phyloP scores from a whole-genome alignment of 371 early-diverging fungal genomes.

The Mortierella sp. region DNA sequence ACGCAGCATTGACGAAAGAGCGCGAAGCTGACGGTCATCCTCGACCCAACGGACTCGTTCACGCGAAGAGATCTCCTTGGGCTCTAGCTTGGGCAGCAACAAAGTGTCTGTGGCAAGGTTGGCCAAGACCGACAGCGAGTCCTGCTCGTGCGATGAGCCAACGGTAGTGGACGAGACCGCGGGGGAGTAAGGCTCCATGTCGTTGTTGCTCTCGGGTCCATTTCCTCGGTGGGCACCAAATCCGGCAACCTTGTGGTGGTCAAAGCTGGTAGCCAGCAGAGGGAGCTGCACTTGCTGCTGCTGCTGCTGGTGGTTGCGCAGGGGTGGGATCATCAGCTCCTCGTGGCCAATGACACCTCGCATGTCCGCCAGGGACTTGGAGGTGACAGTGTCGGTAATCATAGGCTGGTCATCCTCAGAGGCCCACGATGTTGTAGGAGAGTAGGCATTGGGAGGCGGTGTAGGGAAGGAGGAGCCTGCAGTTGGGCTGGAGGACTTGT shows the following conservation, averaged over 20 bases:
- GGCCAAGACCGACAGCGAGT: slow-evolving; percentile 50
- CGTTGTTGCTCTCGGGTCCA: background rate
- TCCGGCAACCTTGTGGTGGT: slow-evolving; percentile 31
- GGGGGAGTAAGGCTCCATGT: slow-evolving; percentile 26
- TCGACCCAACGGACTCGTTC: slow-evolving; percentile 61
- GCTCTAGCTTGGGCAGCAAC: slow-evolving; percentile 47
- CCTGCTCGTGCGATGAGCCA: slow-evolving; percentile 39
- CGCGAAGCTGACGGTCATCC: slow-evolving; percentile 63
- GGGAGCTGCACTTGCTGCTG: slow-evolving; percentile 4
- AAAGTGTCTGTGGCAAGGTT: slow-evolving; percentile 45
- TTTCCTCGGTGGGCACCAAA: background rate
- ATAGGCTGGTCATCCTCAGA: slow-evolving; percentile 54
- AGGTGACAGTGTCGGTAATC: slow-evolving; percentile 25
- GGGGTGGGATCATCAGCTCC: slow-evolving; percentile 37
- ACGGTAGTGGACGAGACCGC: slow-evolving; percentile 24
- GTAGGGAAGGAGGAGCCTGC: slow-evolving; percentile 38
- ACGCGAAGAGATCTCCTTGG: slow-evolving; percentile 58
- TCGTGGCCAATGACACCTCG: background rate
- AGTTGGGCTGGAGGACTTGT: slow-evolving; percentile 39
- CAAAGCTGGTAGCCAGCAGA: slow-evolving; percentile 42
- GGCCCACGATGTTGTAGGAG: slow-evolving; percentile 45
- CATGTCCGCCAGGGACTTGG: slow-evolving; percentile 27
- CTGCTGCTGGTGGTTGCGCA: slow-evolving; percentile 17
- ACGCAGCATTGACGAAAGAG: slow-evolving; percentile 56
- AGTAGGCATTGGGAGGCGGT: slow-evolving; percentile 39